phyloP scores from a whole-genome alignment of 805 yeast species.

The Spathaspora hagerdaliae region DNA sequence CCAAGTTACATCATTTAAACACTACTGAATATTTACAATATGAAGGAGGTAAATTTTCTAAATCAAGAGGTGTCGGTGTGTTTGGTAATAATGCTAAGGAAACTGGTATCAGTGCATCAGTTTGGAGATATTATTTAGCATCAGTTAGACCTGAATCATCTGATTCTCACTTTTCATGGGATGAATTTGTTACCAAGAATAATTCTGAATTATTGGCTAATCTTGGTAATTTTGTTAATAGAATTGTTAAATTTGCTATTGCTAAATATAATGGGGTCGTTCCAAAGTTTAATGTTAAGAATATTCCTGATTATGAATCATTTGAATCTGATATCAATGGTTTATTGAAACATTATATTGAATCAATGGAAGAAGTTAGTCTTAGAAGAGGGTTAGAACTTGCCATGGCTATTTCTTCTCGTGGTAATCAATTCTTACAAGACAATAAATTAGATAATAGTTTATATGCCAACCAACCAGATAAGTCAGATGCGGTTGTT shows the following conservation, averaged over 20 bases:
- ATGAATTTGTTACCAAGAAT: slow-evolving; percentile 89
- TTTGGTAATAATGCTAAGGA: slow-evolving; percentile 97
- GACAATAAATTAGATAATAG: slow-evolving; percentile 93
- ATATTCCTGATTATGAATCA: slow-evolving; percentile 44
- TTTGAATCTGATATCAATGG: slow-evolving; percentile 56
- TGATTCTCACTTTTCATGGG: slow-evolving; percentile 97
- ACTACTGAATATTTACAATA: slow-evolving; percentile 97
- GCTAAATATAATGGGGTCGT: slow-evolving; percentile 91
- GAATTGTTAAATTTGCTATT: slow-evolving; percentile 82
- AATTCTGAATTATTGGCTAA: slow-evolving; percentile 93
- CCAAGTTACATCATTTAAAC: slow-evolving; percentile 81
- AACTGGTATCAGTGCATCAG: slow-evolving; percentile 85
- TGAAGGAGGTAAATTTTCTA: slow-evolving; percentile 97
- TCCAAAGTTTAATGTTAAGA: slow-evolving; percentile 55
- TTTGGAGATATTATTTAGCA: slow-evolving; percentile 96
- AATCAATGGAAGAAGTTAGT: slow-evolving; percentile 72
- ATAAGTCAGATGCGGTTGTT: slow-evolving; percentile 84
- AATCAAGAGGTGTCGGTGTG: slow-evolving; percentile 97
- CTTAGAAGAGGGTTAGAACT: slow-evolving; percentile 86
- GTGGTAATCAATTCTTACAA: slow-evolving; percentile 94
- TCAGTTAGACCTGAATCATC: slow-evolving; percentile 92
- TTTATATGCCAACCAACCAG: slow-evolving; percentile 70
- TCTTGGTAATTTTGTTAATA: slow-evolving; percentile 93
- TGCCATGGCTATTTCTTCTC: slow-evolving; percentile 86
- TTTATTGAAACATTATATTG: slow-evolving; percentile 58